Evolutionary conservation across 257 asterid species (phyloP).

Genomic region (Solanum lycopersicoides): DNA sequence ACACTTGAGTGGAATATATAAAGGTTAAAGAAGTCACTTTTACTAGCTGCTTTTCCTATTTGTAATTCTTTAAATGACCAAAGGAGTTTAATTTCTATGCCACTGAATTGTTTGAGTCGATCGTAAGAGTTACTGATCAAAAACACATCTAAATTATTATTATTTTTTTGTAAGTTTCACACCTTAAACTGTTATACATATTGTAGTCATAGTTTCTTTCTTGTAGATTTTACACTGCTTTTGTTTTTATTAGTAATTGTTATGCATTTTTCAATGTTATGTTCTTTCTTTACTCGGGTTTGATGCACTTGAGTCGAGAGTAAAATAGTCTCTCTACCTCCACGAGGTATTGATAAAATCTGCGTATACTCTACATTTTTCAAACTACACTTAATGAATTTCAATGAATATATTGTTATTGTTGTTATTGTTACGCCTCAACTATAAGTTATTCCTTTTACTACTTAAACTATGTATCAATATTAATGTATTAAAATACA

Average conservation of each 20-base stretch:
- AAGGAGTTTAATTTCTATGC: background rate
- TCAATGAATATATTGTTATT: background rate
- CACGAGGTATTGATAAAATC: background rate
- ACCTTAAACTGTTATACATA: background rate
- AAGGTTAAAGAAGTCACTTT: slow-evolving; percentile 11
- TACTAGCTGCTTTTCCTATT: slow-evolving; percentile 3
- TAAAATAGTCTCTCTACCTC: too few species aligned
- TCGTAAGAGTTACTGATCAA: background rate
- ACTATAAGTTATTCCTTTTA: background rate
- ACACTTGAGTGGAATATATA: slow-evolving; percentile 1
- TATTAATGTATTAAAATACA: background rate
- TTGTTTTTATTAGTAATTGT: too few species aligned
- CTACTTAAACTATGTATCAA: background rate
- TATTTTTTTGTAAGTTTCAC: background rate
- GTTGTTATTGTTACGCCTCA: background rate
- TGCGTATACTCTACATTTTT: accelerated
- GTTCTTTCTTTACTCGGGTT: background rate
- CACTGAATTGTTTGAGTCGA: background rate
- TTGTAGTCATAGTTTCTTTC: too few species aligned
- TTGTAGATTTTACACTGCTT: background rate
- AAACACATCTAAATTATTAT: background rate
- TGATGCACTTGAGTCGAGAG: too few species aligned
- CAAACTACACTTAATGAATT: accelerated
- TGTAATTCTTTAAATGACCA: background rate
- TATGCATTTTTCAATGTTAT: background rate